Evolutionary conservation across 495 filamentous ascomycete genomes (phyloP).

Genomic region (Xylaria scruposa): DNA sequence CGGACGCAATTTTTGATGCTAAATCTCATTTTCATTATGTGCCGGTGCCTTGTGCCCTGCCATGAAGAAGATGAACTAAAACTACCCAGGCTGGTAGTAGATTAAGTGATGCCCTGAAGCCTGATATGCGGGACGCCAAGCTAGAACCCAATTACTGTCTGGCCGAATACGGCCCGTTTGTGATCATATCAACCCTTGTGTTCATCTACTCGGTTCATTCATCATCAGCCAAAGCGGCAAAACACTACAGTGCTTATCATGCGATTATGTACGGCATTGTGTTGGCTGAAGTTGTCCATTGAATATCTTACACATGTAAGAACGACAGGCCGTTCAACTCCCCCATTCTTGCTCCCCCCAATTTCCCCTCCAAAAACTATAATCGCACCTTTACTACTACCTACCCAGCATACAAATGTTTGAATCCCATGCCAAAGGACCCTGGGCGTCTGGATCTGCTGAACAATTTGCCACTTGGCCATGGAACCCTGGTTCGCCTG

Average conservation of each 20-base stretch:
- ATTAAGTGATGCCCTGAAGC: too few species aligned
- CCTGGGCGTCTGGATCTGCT: not conserved
- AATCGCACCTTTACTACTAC: not conserved
- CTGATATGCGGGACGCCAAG: not conserved
- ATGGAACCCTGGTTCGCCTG: not conserved
- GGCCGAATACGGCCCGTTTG: not conserved
- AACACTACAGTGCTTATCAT: not conserved
- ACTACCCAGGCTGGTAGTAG: too few species aligned
- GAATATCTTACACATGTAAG: too few species aligned
- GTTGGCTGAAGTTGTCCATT: not conserved
- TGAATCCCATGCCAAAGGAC: not conserved
- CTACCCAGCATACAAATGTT: not conserved
- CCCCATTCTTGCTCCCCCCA: not conserved
- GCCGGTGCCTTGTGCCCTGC: conserved; percentile 32
- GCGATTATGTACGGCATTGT: not conserved
- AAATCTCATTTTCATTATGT: conserved; percentile 35
- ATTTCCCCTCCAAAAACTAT: not conserved
- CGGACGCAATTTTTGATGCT: conserved; percentile 43
- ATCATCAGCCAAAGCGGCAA: not conserved
- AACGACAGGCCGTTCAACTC: not conserved
- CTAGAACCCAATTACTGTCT: not conserved
- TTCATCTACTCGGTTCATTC: too few species aligned
- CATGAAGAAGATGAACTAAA: conserved; percentile 38
- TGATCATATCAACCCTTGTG: too few species aligned
- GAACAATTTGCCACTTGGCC: conserved; percentile 1